Percentiles rank a stretch among this genome's conserved stretches.
Evolutionary conservation across 2,329 filamentous ascomycete genomes (phyloP).

Genomic region (Fusarium zealandicum): DNA sequence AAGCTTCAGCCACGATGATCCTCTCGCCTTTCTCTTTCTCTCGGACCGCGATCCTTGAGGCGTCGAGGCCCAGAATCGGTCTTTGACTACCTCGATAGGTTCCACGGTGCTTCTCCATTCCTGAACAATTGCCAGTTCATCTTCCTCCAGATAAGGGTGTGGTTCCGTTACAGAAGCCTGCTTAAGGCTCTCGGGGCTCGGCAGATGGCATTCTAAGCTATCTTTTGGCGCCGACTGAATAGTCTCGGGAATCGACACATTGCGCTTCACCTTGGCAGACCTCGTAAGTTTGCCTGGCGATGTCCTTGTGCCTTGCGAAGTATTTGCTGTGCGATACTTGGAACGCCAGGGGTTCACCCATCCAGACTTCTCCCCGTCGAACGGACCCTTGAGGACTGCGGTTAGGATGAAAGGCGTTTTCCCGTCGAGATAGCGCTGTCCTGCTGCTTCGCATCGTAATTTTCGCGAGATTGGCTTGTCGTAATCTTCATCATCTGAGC

Average conservation of each 20-base stretch:
- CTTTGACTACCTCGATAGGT: constrained; percentile 11
- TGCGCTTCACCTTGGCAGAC: constrained; percentile 21
- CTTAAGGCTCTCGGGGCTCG: constrained; percentile 51
- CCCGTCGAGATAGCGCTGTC: constrained; percentile 64
- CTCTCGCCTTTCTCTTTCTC: constrained; percentile 38
- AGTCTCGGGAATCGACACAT: constrained; percentile 28
- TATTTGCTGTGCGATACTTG: constrained; percentile 35
- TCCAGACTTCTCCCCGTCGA: constrained; percentile 48
- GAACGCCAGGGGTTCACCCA: constrained; percentile 49
- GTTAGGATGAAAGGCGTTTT: constrained; percentile 64
- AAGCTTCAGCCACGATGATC: constrained; percentile 46
- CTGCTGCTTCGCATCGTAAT: constrained; percentile 65
- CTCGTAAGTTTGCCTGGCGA: constrained; percentile 29
- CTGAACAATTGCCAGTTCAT: constrained; percentile 45
- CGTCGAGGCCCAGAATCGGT: constrained; percentile 36
- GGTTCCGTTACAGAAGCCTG: constrained; percentile 40
- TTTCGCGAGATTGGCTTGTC: constrained; percentile 55
- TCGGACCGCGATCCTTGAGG: constrained; percentile 23
- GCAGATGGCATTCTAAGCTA: constrained; percentile 50
- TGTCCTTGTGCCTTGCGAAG: constrained; percentile 12
- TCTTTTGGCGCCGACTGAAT: constrained; percentile 16
- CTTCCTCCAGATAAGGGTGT: constrained; percentile 43
- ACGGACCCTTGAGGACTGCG: constrained; percentile 67
- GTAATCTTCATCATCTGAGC: constrained; percentile 66
- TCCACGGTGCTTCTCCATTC: constrained; percentile 45